phyloP scores from a whole-genome alignment of 208 protist genomes.

The Acanthamoeba royreba region DNA sequence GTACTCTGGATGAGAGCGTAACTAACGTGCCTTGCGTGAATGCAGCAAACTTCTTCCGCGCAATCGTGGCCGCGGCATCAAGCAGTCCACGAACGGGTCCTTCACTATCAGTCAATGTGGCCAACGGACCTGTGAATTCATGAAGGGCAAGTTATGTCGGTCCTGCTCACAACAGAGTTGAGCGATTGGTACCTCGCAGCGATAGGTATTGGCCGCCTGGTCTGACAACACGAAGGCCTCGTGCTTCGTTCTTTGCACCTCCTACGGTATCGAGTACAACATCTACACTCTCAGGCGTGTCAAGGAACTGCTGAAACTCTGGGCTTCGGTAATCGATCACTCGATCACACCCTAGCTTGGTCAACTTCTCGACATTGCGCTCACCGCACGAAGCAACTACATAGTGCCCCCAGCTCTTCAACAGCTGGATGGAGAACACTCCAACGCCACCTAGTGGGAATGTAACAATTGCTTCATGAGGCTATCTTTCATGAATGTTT shows the following conservation, averaged over 20 bases:
- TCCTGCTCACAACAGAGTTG: too few species aligned
- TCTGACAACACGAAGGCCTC: not conserved
- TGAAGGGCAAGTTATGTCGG: too few species aligned
- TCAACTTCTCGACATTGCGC: conserved; percentile 17
- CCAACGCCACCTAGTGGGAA: conserved; percentile 16
- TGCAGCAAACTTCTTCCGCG: not conserved
- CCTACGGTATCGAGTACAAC: conserved; percentile 34
- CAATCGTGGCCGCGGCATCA: not conserved
- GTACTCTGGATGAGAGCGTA: too few species aligned
- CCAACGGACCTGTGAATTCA: not conserved
- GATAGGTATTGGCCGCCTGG: not conserved
- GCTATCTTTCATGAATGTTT: too few species aligned
- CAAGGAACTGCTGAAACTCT: not conserved
- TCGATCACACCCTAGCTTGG: not conserved
- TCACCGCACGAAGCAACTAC: not conserved
- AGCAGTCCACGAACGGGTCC: not conserved
- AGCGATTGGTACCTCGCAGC: not conserved
- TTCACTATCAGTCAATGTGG: not conserved
- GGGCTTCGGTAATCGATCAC: conserved; percentile 7
- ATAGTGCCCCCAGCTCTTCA: conserved; percentile 24
- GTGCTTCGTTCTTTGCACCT: not conserved
- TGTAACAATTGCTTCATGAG: too few species aligned
- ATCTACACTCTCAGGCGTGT: not conserved
- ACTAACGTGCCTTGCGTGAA: not conserved
- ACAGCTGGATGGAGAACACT: not conserved